Evolutionary conservation across 148 eudicot species (phyloP).

Genomic region (Fagopyrum homotropicum): DNA sequence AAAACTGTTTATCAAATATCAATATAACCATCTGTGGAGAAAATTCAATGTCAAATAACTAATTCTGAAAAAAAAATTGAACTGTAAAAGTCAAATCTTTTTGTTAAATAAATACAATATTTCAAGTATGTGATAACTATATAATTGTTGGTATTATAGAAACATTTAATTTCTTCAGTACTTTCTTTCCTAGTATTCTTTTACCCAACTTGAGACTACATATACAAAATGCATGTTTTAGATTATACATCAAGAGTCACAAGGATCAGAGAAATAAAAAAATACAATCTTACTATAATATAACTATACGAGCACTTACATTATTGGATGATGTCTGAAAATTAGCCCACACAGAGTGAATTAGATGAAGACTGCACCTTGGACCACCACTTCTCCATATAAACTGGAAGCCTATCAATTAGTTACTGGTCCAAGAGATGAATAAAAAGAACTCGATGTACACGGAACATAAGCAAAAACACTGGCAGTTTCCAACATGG

Average conservation of each 20-base stretch:
- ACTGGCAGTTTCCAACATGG: neutral
- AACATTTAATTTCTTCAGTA: neutral
- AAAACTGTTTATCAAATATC: neutral
- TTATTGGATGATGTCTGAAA: slow-evolving; percentile 83
- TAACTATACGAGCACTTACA: slow-evolving; percentile 37
- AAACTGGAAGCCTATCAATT: slow-evolving; percentile 37
- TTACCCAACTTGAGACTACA: neutral
- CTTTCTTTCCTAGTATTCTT: neutral
- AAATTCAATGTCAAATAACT: neutral
- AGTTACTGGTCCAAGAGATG: slow-evolving; percentile 5
- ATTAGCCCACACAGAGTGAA: slow-evolving; percentile 94
- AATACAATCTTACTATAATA: neutral
- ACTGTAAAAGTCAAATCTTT: neutral
- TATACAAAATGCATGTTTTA: neutral
- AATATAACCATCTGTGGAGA: neutral
- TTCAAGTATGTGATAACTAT: neutral
- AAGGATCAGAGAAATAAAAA: neutral
- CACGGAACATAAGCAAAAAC: neutral
- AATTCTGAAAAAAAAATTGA: neutral
- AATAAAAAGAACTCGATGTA: neutral
- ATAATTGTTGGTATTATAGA: neutral
- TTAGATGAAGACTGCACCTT: slow-evolving; percentile 45
- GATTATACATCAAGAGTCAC: too few relatives aligned
- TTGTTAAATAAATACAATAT: neutral
- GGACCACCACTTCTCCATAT: slow-evolving; percentile 76